Conservation (phyloP, 2,329 filamentous ascomycete genomes). For the Akanthomyces muscarius region DNA sequence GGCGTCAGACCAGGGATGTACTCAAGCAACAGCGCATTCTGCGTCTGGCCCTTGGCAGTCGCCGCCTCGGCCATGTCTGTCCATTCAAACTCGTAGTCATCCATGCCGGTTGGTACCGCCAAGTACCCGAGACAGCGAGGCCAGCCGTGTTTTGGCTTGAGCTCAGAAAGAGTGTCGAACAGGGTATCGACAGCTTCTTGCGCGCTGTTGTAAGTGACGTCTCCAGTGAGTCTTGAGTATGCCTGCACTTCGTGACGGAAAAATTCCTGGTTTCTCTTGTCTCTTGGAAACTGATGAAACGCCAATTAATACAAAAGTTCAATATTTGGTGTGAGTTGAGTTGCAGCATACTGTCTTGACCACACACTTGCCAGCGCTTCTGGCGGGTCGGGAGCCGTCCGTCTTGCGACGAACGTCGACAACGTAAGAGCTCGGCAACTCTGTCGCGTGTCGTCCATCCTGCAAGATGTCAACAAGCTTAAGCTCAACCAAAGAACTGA, state of each 20-base stretch:
- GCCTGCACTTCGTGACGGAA: conserved; percentile 7
- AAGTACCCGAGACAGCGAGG: conserved; percentile 8
- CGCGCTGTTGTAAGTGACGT: background rate
- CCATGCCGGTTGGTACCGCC: background rate
- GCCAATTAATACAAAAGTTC: background rate
- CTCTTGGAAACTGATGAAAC: background rate
- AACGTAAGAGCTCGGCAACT: background rate
- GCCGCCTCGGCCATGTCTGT: conserved; percentile 10
- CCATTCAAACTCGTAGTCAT: conserved; percentile 5
- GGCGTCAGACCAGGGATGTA: conserved; percentile 2
- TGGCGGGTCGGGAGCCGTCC: background rate
- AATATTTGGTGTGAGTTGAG: background rate
- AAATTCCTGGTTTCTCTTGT: background rate
- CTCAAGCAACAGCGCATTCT: conserved; percentile 11
- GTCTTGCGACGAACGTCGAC: conserved; percentile 5
- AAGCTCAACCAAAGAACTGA: background rate
- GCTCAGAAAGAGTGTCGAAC: background rate
- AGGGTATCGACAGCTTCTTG: background rate
- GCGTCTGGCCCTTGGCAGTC: background rate
- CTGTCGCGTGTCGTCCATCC: background rate
- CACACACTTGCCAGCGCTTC: conserved; percentile 4
- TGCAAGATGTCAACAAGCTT: conserved; percentile 2
- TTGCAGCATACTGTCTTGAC: background rate
- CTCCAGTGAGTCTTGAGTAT: background rate
- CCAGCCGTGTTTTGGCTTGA: conserved; percentile 1